Evolutionary conservation across 192 early-diverging fungal genomes (phyloP).

Genomic region (Thamnidium elegans): DNA sequence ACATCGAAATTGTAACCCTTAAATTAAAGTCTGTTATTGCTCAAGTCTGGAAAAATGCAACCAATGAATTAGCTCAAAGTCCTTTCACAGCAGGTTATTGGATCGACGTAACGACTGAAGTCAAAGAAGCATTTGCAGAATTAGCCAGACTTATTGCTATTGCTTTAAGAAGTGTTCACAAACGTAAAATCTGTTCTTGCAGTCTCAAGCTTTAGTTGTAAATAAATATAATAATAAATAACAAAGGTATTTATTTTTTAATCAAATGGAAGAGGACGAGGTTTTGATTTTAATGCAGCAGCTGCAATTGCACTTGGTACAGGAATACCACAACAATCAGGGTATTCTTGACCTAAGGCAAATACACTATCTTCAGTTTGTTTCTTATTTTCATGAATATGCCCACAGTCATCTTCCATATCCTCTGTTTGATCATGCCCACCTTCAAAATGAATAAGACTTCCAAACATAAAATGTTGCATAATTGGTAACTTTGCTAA

Average conservation of each 20-base stretch:
- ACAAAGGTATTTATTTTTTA: constrained; percentile 4
- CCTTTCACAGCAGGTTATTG: neutral
- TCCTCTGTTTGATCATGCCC: constrained; percentile 33
- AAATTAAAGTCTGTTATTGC: neutral
- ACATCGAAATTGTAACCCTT: neutral
- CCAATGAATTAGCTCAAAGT: neutral
- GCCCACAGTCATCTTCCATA: constrained; percentile 51
- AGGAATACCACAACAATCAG: constrained; percentile 77
- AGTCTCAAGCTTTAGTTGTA: too few species aligned
- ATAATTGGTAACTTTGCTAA: constrained; percentile 94
- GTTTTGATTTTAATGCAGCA: constrained; percentile 37
- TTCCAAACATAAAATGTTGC: constrained; percentile 98
- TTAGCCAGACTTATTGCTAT: too few species aligned
- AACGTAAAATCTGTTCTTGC: too few species aligned
- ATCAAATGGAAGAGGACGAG: constrained; percentile 34
- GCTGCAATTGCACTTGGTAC: constrained; percentile 82
- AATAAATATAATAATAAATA: too few species aligned
- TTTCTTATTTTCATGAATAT: constrained; percentile 45
- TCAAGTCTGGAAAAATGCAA: neutral
- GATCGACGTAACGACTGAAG: neutral
- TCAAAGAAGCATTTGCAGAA: neutral
- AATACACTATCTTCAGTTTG: constrained; percentile 45
- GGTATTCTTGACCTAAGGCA: constrained; percentile 77
- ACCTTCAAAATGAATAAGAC: constrained; percentile 72
- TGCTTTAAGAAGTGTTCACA: too few species aligned